Percentiles rank a stretch among this genome's conserved stretches.
Conservation (phyloP, 768 basidiomycete genomes). For the Sporobolomyces pararoseus region DNA sequence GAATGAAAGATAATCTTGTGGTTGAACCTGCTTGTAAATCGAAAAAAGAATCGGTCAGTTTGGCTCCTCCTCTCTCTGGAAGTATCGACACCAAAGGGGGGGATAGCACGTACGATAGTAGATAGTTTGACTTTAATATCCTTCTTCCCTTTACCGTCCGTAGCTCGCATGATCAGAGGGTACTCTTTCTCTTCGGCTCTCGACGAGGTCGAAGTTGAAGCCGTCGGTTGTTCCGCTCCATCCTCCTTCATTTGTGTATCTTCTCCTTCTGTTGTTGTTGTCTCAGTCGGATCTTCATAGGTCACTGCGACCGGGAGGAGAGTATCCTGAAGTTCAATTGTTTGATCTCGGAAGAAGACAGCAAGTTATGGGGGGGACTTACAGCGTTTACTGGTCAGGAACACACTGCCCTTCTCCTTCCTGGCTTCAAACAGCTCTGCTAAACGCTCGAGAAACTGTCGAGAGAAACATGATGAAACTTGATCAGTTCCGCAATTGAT, state of each 20-base stretch:
- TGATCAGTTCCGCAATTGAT: neutral
- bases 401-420: slow-evolving; percentile 32
- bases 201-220: neutral
- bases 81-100: no score
- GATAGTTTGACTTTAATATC: slow-evolving; percentile 31
- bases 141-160: slow-evolving; percentile 35
- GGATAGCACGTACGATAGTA: slow-evolving; percentile 21
- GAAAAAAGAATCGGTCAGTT: no score
- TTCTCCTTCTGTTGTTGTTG: neutral
- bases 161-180: slow-evolving; percentile 31
- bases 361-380: neutral
- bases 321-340: neutral
- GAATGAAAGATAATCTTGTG: slow-evolving; percentile 27
- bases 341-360: neutral
- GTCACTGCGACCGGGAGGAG: slow-evolving; percentile 1
- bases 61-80: no score
- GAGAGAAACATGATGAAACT: neutral
- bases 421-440: slow-evolving; percentile 13
- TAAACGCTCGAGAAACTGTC: slow-evolving; percentile 37
- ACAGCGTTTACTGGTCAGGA: slow-evolving; percentile 40
- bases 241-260: slow-evolving; percentile 13
- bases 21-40: slow-evolving; percentile 26
- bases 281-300: neutral
- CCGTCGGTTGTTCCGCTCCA: neutral
- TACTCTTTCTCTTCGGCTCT: slow-evolving; percentile 2